Evolutionary conservation across 2,329 filamentous ascomycete genomes (phyloP).

Genomic region (Alternaria hordeiaustralica): DNA sequence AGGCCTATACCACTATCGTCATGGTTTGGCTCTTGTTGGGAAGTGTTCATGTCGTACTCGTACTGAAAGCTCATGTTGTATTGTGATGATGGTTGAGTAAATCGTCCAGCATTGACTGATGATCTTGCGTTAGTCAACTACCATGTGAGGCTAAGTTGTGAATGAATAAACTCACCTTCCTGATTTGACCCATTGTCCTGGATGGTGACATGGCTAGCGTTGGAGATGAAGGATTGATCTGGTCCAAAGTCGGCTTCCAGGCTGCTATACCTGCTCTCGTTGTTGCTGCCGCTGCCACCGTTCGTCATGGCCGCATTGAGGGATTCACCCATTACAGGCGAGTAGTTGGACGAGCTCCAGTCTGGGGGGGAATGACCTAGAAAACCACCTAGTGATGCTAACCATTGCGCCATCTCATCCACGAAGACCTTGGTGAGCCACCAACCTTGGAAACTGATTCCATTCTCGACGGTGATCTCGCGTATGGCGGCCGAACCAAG

Average conservation of each 20-base stretch:
- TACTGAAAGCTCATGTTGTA: constrained; percentile 45
- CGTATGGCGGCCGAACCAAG: constrained; percentile 79
- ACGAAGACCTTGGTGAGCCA: constrained; percentile 96
- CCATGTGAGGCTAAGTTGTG: constrained; percentile 13
- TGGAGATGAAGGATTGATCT: constrained; percentile 43
- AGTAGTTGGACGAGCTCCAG: constrained; percentile 32
- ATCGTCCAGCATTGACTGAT: constrained; percentile 44
- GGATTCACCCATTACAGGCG: constrained; percentile 39
- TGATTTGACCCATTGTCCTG: constrained; percentile 30
- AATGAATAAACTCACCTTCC: constrained; percentile 38
- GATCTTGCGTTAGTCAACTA: constrained; percentile 46
- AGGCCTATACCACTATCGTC: constrained; percentile 47
- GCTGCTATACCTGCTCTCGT: constrained; percentile 49
- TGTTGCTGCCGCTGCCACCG: constrained; percentile 46
- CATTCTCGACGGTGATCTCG: constrained; percentile 79
- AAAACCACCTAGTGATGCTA: constrained; percentile 90
- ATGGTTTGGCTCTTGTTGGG: constrained; percentile 41
- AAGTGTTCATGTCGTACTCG: constrained; percentile 39
- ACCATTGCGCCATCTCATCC: constrained; percentile 90
- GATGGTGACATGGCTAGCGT: constrained; percentile 29
- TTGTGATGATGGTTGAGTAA: constrained; percentile 36
- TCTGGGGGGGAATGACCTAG: constrained; percentile 61
- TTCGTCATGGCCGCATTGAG: constrained; percentile 40
- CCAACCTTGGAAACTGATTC: constrained; percentile 86
- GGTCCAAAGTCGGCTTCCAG: constrained; percentile 46